A percentile compares a stretch with the other conserved stretches of the same genome.
Evolutionary conservation across 441 rosid species (phyloP).

Genomic region (Manihot esculenta): DNA sequence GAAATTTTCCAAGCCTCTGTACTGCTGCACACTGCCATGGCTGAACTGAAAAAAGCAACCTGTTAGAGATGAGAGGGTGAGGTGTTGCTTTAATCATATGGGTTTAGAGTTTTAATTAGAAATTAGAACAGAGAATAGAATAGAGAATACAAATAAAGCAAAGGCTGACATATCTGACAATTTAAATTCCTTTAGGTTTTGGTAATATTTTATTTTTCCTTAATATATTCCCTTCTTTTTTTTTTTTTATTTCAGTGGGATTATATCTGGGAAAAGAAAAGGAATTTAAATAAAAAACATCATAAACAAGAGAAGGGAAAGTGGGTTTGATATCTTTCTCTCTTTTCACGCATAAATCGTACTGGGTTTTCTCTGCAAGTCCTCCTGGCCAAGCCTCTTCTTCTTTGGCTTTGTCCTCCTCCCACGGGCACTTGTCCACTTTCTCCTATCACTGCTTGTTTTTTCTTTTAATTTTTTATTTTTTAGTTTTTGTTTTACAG

Average conservation of each 20-base stretch:
- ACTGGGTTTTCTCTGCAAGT: constrained; percentile 13
- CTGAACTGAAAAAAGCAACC: not conserved
- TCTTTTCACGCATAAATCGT: constrained; percentile 27
- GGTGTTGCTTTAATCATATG: constrained; percentile 31
- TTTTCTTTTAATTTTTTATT: not conserved
- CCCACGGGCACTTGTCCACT: constrained; percentile 28
- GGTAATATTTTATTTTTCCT: not conserved
- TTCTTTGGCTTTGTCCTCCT: constrained; percentile 14
- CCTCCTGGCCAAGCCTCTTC: constrained; percentile 2
- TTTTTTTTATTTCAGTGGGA: constrained; percentile 5
- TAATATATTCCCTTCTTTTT: not conserved
- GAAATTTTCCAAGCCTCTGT: constrained; percentile 12
- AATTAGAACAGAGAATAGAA: constrained; percentile 16
- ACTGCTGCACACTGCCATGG: constrained; percentile 20
- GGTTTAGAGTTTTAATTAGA: constrained; percentile 20
- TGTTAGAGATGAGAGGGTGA: constrained; percentile 10
- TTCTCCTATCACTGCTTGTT: not conserved
- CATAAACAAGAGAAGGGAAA: constrained; percentile 2
- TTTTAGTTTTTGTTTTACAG: not conserved
- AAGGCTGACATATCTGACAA: constrained; percentile 30
- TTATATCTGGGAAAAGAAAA: not conserved
- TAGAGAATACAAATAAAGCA: constrained; percentile 24
- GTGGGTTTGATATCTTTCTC: constrained; percentile 28
- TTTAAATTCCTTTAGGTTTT: constrained; percentile 26
- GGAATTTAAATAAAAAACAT: not conserved